Base-by-base conservation (phyloP, 768 basidiomycete genomes). In the Tylopilus rubrobrunneus region DNA sequence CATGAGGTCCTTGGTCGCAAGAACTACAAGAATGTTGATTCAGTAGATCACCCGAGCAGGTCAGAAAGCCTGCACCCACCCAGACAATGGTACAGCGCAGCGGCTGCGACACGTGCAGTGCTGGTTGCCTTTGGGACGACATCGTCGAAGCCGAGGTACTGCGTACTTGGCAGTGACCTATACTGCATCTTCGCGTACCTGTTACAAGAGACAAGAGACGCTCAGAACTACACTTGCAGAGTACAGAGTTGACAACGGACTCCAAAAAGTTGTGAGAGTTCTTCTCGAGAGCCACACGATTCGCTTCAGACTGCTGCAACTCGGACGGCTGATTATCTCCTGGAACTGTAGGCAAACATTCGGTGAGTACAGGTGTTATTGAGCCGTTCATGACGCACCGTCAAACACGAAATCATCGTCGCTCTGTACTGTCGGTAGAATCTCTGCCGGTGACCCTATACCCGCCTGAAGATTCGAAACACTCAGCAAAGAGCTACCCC, bases 41-140 rank as follows among this genome's bases (percentile, higher is more conserved):
- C 25, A 46, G 29, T 29, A 23, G n/a, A 21, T n/a, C 5, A n/a
- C 36, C 33, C n/a, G 17, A 27, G 28, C 44, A 28, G 14, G 36
- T 33, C 25, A 36, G 33, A 10, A 19, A 15, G 17, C 47, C 17
- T 14, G 17, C 33, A 67, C 78, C 36, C 54, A 91, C 91, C 89
- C 41, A 93, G 76, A 65, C 89, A 91, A 59, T 93, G 89, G 67
- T 93, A 90, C 67, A 93, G 85, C 5, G 84, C 91, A 15, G 87
- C 82, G 9, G 90, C 84, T 10, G 88, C 91, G 36, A 92, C 86
- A 63, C 85, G 88, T 10, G 81, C 77, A 5, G 86, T 88, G 60
- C 85, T 89, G 1, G 85, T 81, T 42, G 70, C 65, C 56, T 72
- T 78, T 10, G 88, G 89, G 10, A 83, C 86, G 33, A 92, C 76